Percentiles rank a stretch among this genome's conserved stretches.
Conservation (phyloP, 495 filamentous ascomycete species). For the Penicillium longicatenatum region DNA sequence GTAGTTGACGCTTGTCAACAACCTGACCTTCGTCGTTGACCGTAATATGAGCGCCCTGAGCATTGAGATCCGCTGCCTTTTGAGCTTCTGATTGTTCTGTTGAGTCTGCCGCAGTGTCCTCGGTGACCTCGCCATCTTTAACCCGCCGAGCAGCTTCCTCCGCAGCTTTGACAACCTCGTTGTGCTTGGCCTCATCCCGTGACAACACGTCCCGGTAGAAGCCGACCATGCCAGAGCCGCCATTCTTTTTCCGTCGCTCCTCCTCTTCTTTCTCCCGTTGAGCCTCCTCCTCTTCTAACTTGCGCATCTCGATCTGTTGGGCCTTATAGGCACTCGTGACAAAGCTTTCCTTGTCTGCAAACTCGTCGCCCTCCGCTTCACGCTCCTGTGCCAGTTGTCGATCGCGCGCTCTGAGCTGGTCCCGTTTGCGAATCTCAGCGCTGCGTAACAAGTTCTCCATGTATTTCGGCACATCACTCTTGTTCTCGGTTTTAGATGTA, state of each 20-base stretch:
- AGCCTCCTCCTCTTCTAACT: conserved; percentile 80
- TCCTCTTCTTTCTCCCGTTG: conserved; percentile 67
- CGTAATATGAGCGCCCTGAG: conserved; percentile 64
- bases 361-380: conserved; percentile 92
- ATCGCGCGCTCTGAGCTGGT: conserved; percentile 84
- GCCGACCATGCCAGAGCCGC: conserved; percentile 73
- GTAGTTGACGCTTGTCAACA: conserved; percentile 88
- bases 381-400: conserved; percentile 83
- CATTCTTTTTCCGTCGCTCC: conserved; percentile 60
- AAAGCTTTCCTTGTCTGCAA: conserved; percentile 93
- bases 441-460: conserved; percentile 79
- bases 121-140: conserved; percentile 39
- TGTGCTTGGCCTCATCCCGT: conserved; percentile 73
- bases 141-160: conserved; percentile 64
- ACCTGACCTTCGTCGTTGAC: conserved; percentile 94
- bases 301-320: conserved; percentile 82
- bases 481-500: conserved; percentile 26
- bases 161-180: conserved; percentile 64
- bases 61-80: conserved; percentile 71
- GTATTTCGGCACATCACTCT: conserved; percentile 64
- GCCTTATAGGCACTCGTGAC: conserved; percentile 94
- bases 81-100: conserved; percentile 71
- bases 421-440: conserved; percentile 84
- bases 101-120: conserved; percentile 31
- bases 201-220: conserved; percentile 87